These are phyloP conservation scores for Tolypocladium amazonense DNA, from an alignment of 2,329 filamentous ascomycete species.

Conservation along the genomic window DNA sequence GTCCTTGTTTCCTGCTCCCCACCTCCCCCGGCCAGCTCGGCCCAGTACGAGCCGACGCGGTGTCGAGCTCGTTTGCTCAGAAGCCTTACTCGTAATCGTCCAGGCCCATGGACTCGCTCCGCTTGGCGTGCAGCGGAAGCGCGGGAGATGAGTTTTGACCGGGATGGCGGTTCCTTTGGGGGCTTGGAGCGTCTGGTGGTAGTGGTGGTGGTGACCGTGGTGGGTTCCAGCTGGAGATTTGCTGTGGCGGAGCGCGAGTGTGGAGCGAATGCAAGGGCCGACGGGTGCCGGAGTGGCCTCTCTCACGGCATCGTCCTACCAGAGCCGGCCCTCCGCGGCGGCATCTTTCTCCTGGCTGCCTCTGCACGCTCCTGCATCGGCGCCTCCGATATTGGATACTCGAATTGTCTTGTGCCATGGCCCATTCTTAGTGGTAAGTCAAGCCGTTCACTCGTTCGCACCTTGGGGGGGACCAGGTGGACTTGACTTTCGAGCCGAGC, in stretches of 20 bases:
- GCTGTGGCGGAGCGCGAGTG: background rate
- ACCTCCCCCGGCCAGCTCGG: background rate
- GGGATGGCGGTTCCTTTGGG: background rate
- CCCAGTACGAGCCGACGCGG: background rate
- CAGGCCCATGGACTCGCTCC: background rate
- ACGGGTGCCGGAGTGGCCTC: background rate
- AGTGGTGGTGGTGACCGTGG: background rate
- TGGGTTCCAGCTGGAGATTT: background rate
- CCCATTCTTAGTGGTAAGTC: background rate
- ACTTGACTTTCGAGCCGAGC: no score
- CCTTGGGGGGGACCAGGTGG: background rate
- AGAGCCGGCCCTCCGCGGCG: background rate
- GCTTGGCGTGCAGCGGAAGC: conserved; percentile 1
- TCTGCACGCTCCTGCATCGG: background rate
- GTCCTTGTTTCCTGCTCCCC: background rate
- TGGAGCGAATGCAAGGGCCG: background rate
- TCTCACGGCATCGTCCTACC: background rate
- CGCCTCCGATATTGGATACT: background rate
- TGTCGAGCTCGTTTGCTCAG: no score
- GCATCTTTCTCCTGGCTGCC: background rate
- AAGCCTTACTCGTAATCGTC: conserved; percentile 5
- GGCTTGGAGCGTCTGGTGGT: background rate
- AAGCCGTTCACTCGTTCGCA: no score
- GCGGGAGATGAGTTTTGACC: conserved; percentile 2
- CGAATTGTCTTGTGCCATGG: background rate